These are phyloP conservation scores for Clarireedia hainanense DNA, from an alignment of 2,329 filamentous ascomycete genomes.

Conservation along the genomic window DNA sequence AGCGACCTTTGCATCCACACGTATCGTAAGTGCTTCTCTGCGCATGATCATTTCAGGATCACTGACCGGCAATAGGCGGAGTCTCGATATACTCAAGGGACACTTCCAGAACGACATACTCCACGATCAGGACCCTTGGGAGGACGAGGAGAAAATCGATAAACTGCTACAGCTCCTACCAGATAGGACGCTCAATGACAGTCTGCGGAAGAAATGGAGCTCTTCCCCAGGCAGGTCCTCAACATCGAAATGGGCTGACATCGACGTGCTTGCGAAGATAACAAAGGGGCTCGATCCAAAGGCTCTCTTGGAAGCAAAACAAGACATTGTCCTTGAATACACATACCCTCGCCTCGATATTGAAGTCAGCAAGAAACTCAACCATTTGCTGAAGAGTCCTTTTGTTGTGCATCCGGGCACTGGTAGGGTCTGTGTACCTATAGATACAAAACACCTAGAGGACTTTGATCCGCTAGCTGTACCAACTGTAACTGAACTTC, in stretches of 20 bases:
- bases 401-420: conserved; percentile 96
- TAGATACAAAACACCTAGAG: conserved; percentile 66
- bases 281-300: conserved; percentile 64
- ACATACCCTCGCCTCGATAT: conserved; percentile 96
- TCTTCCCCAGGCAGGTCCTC: conserved; percentile 71
- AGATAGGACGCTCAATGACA: conserved; percentile 67
- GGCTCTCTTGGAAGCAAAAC: conserved; percentile 78
- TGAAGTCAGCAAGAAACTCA: conserved; percentile 94
- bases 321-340: conserved; percentile 94
- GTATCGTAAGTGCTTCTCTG: conserved; percentile 47
- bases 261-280: conserved; percentile 74
- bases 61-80: conserved; percentile 48
- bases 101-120: conserved; percentile 83
- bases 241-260: conserved; percentile 85
- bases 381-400: conserved; percentile 94
- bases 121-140: conserved; percentile 79
- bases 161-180: conserved; percentile 80
- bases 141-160: conserved; percentile 58
- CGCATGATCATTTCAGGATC: not conserved
- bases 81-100: conserved; percentile 72
- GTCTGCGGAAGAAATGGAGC: conserved; percentile 85
- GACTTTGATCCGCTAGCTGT: conserved; percentile 81
- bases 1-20: conserved; percentile 84
- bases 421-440: conserved; percentile 89
- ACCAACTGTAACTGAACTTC: conserved; percentile 77